Percentiles rank a stretch among this genome's conserved stretches.
phyloP scores from a whole-genome alignment of 352 stramenopile species.

The Sclerospora graminicola region DNA sequence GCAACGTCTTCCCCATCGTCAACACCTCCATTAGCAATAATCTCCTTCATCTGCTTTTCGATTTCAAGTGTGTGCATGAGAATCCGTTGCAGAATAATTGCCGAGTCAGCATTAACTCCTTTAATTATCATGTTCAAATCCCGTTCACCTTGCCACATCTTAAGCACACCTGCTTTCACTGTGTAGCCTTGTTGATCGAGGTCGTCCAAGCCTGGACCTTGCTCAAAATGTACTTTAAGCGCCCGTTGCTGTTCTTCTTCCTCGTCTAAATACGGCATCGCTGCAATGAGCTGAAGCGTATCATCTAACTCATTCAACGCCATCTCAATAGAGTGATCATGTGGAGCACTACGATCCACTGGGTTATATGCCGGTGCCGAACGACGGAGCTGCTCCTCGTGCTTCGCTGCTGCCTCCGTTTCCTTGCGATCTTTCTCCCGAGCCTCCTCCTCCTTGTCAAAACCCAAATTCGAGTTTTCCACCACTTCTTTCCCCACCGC shows the following conservation, averaged over 20 bases:
- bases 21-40: slow-evolving; percentile 19
- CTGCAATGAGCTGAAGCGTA: slow-evolving; percentile 57
- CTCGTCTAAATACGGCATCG: slow-evolving; percentile 56
- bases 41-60: slow-evolving; percentile 46
- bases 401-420: background rate
- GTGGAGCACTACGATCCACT: slow-evolving; percentile 5
- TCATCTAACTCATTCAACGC: slow-evolving; percentile 37
- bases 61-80: slow-evolving; percentile 59
- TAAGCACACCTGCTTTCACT: slow-evolving; percentile 36
- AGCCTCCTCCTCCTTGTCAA: slow-evolving; percentile 43
- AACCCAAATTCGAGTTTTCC: slow-evolving; percentile 55
- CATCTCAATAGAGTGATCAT: background rate
- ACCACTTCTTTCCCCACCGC: slow-evolving; percentile 43
- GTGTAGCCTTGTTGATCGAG: slow-evolving; percentile 45
- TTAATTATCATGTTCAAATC: slow-evolving; percentile 36
- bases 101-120: slow-evolving; percentile 47
- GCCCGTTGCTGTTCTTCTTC: slow-evolving; percentile 39
- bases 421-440: slow-evolving; percentile 17
- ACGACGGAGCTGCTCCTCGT: too few relatives aligned
- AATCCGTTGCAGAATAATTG: slow-evolving; percentile 62
- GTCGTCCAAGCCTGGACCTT: slow-evolving; percentile 51
- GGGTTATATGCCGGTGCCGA: slow-evolving; percentile 47
- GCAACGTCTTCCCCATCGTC: slow-evolving; percentile 9
- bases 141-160: slow-evolving; percentile 63
- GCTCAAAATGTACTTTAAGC: slow-evolving; percentile 46